phyloP scores from a whole-genome alignment of 2,329 filamentous ascomycete species.

The Thermomyces lanuginosus region DNA sequence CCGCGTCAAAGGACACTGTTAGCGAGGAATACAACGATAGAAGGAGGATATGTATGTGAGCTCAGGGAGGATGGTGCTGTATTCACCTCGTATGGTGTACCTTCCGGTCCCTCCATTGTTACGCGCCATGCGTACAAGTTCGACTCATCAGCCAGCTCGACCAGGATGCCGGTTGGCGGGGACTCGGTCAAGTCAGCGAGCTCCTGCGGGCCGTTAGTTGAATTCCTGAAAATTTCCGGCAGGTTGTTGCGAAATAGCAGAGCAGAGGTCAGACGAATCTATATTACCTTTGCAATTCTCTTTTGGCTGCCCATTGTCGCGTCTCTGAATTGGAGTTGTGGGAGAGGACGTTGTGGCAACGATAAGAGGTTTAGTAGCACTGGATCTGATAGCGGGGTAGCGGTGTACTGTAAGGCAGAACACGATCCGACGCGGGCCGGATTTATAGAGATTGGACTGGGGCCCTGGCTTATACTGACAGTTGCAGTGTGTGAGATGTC shows the following conservation, averaged over 20 bases:
- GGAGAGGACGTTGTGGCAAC: too few species aligned
- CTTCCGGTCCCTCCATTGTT: conserved; percentile 47
- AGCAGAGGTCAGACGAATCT: too few species aligned
- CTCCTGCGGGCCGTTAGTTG: conserved; percentile 31
- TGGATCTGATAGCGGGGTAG: too few species aligned
- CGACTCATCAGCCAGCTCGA: conserved; percentile 43
- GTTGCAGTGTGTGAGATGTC: too few species aligned
- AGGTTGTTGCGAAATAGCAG: too few species aligned
- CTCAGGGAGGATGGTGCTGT: neutral
- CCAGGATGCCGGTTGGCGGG: conserved; percentile 41
- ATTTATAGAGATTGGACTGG: neutral
- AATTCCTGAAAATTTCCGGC: too few species aligned
- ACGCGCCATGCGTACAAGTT: conserved; percentile 55
- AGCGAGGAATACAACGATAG: too few species aligned
- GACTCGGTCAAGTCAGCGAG: conserved; percentile 40
- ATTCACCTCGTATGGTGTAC: conserved; percentile 48
- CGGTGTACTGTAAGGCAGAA: neutral
- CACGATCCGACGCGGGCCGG: neutral
- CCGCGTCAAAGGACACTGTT: neutral
- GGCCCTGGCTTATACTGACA: neutral
- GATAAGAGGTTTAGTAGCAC: too few species aligned
- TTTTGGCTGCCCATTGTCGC: conserved; percentile 28
- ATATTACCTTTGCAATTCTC: conserved; percentile 32
- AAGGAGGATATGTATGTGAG: neutral
- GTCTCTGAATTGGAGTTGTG: too few species aligned